Evolutionary conservation across 208 protist genomes (phyloP), one percentile per base, ranked within the genome.

Genomic region (Leishmania guyanensis): DNA sequence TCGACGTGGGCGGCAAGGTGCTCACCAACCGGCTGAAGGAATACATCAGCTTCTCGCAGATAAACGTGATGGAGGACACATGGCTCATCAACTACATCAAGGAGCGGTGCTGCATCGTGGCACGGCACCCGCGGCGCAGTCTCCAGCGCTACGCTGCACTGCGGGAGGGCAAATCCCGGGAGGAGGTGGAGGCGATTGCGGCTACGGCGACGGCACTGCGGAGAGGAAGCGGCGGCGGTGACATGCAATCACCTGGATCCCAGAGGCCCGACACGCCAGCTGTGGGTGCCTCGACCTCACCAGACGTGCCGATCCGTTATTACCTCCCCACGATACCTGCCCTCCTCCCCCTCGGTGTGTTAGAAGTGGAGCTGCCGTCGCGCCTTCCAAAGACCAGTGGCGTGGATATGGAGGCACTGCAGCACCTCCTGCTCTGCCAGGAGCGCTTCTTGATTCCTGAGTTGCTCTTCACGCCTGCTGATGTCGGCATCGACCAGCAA

Each of bases 71-170:
- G 78, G 89, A 96, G 80, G 94, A 97, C 77, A 90, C 86, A 4
- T 96, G 92, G 91, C 84, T 97, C 26, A 87, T 96, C n/a, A 94
- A 95, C 66, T 82, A 94, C 87, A 86, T 97, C n/a, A 92, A 92
- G 86, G 89, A 96, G 83, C 75, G 68, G 6, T 94, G 89, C 78
- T 95, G 92, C 79, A 75, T 84, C 58, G 90, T 93, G 1, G 87
- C 82, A 14, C 50, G 77, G 46, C 33, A 79, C 50, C 86, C 84
- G 14, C 46, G 64, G 54, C 43, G 39, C 17, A 76, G 69, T 12
- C 65, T 89, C 17, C 39, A 69, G 17, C 70, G 36, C 36, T 76
- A 60, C 74, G 80, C 68, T 3, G 76, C 66, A 46, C 43, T 75
- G 48, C 78, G 75, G 75, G 14, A 54, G 54, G 69, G 69, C 17